Conservation (phyloP, 305 asterid species). For the Withania somnifera region DNA sequence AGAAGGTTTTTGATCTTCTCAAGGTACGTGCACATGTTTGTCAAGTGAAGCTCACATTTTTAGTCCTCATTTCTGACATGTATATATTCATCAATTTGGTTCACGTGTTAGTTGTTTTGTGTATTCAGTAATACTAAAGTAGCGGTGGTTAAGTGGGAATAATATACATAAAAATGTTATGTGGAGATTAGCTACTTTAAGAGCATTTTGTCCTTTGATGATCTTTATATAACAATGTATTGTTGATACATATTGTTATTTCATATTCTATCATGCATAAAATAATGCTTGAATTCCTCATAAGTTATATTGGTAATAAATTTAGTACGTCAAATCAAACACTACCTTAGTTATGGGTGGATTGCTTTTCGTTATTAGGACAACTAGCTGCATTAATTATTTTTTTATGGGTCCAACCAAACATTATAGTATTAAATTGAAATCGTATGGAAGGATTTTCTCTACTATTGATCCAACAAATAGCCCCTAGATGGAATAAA, state of each 20-base stretch:
- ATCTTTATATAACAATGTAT: neutral
- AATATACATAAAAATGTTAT: neutral
- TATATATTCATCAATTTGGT: neutral
- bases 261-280: neutral
- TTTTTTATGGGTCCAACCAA: neutral
- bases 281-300: neutral
- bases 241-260: neutral
- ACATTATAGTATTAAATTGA: neutral
- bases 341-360: neutral
- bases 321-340: neutral
- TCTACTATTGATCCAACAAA: neutral
- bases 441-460: neutral
- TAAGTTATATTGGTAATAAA: neutral
- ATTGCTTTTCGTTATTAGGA: neutral
- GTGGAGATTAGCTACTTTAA: neutral
- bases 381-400: neutral
- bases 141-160: neutral
- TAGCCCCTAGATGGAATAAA: neutral
- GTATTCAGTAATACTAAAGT: neutral
- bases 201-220: neutral
- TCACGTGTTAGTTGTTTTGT: neutral
- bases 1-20: constrained; percentile 77
- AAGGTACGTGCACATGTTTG: constrained; percentile 37
- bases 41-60: neutral
- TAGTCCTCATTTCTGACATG: neutral